Percentiles rank a stretch among this genome's conserved stretches.
Evolutionary conservation across 2,329 filamentous ascomycete genomes (phyloP).

Genomic region (Pseudocercospora ulei): DNA sequence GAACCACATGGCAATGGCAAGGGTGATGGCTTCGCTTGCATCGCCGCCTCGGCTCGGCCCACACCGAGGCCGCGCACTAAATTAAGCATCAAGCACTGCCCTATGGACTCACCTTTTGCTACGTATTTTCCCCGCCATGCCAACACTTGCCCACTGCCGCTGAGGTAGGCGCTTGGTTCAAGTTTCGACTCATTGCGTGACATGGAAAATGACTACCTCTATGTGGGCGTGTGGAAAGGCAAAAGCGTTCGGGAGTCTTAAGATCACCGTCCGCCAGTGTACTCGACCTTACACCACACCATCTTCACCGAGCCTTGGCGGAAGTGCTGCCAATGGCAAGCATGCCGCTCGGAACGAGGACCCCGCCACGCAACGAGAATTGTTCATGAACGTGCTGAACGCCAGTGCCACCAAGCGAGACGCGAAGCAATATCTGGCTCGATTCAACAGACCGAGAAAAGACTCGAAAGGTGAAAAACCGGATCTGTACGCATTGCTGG

Average conservation of each 20-base stretch:
- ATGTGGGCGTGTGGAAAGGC: slow-evolving; percentile 34
- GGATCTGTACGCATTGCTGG: slow-evolving; percentile 18
- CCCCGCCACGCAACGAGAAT: slow-evolving; percentile 45
- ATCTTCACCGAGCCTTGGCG: slow-evolving; percentile 7
- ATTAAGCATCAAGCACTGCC: too few relatives aligned
- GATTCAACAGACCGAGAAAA: slow-evolving; percentile 51
- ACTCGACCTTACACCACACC: slow-evolving; percentile 16
- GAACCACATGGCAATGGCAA: too few relatives aligned
- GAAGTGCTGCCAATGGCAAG: slow-evolving; percentile 22
- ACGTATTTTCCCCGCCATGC: slow-evolving; percentile 2
- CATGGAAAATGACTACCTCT: slow-evolving; percentile 35
- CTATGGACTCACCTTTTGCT: too few relatives aligned
- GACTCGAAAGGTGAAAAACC: slow-evolving; percentile 35
- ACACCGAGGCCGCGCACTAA: too few relatives aligned
- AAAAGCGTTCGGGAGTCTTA: slow-evolving; percentile 28
- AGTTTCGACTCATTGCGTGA: slow-evolving; percentile 8
- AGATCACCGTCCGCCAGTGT: slow-evolving; percentile 15
- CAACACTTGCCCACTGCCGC: neutral
- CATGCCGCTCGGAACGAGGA: slow-evolving; percentile 23
- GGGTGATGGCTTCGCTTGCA: too few relatives aligned
- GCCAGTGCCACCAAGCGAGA: slow-evolving; percentile 88
- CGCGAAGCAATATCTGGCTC: slow-evolving; percentile 81
- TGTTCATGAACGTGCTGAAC: slow-evolving; percentile 75
- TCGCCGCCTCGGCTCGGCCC: too few relatives aligned
- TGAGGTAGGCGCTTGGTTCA: neutral